Conservation (phyloP, 179 eudicot genomes). For the Corrigiola litoralis region DNA sequence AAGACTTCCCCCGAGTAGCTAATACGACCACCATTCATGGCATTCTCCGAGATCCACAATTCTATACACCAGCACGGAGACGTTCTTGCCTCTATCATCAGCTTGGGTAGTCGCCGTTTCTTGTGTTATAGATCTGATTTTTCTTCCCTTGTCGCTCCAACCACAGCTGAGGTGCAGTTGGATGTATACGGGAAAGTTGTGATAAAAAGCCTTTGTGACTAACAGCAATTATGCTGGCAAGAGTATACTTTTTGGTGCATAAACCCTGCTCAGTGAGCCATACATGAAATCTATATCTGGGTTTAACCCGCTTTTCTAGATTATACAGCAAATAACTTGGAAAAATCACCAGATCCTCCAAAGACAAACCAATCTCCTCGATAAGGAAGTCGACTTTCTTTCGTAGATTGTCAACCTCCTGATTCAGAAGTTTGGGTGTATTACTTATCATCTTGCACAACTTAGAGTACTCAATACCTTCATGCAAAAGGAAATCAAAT, state of each 20-base stretch:
- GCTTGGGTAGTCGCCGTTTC: not conserved
- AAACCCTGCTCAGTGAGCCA: constrained; percentile 55
- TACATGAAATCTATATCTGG: constrained; percentile 53
- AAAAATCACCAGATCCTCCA: constrained; percentile 43
- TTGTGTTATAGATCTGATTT: not conserved
- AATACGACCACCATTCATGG: too few species aligned
- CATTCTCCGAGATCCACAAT: too few species aligned
- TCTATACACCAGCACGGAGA: too few species aligned
- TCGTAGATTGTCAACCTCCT: constrained; percentile 34
- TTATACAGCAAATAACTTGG: constrained; percentile 55
- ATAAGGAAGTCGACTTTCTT: constrained; percentile 48
- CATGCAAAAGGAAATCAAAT: constrained; percentile 45
- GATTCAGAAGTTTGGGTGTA: constrained; percentile 61
- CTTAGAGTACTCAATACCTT: constrained; percentile 49
- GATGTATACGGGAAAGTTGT: constrained; percentile 42
- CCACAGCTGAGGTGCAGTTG: constrained; percentile 59
- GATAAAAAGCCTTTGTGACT: constrained; percentile 54
- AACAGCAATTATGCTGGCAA: constrained; percentile 50
- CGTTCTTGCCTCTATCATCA: not conserved
- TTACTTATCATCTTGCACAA: constrained; percentile 49
- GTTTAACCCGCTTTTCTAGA: constrained; percentile 65
- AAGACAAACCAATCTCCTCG: constrained; percentile 41
- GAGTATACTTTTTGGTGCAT: constrained; percentile 32
- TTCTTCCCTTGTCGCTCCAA: constrained; percentile 23
- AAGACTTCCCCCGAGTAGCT: too few species aligned